Base-by-base conservation (phyloP, 1,284 basidiomycete species). In the Rhodotorula sp. region DNA sequence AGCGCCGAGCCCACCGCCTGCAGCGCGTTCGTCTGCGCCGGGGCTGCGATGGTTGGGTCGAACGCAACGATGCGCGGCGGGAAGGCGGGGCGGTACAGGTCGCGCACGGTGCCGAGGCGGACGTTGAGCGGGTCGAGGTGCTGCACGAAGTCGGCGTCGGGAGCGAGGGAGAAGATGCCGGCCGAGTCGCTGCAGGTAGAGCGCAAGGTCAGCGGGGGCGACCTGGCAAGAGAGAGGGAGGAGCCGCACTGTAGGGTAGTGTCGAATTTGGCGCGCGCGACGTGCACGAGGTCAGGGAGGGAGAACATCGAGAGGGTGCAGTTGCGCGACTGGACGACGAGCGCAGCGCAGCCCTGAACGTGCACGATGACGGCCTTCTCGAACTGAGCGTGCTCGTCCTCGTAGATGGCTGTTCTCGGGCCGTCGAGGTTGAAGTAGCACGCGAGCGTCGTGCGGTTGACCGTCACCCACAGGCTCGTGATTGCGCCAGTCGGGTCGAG, bases 391-490 rank as follows among this genome's bases (percentile, higher is more conserved):
- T 41, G 57, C 10, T 66, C 67, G 41, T 73, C 74, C 37, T 73
- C 71, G 67, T 69, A 77, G 27, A 56, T 32, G 0, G 76, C 76
- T 27, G 65, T 65, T 53, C 70, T 62, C 6, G 71, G 65, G 10
- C 83, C 83, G 63, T 80, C 82, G 71, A 82, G 81, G 73, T 84
- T 83, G 69, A 80, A 75, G 19, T 81, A 81, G 51, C 78, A 78
- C 41, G 83, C 75, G 36, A 84, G 80, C 54, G 79, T 74, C 37
- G 78, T 80, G 53, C 76, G 76, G 17, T 75, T 77, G 44, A 79
- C 81, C 0, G 82, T 80, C n/a, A 84, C 76, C 83, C 83, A 84
- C 3, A 90, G 77, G 67, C 83, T 81, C 0, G 80, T 76, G 17
- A 79, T 63, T 6, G 74, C 76, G 39, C 80, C 76, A 64, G 78